Conservation (phyloP, 73 alveolate species). For the Tetrahymena elliotti region DNA sequence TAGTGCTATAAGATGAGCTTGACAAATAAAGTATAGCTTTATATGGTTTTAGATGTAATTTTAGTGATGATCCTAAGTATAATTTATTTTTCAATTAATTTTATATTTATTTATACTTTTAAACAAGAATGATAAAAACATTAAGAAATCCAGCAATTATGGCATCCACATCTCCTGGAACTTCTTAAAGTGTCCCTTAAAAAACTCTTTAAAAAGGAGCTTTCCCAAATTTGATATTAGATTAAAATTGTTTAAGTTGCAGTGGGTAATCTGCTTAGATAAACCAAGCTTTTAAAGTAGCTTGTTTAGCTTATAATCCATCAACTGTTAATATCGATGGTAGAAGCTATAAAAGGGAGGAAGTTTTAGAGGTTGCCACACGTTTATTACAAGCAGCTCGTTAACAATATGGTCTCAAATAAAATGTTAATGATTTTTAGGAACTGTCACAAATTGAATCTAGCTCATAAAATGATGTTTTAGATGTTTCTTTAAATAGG, state of each 20-base stretch:
- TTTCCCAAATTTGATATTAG: neutral
- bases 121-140: neutral
- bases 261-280: constrained; percentile 17
- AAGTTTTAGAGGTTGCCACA: constrained; percentile 25
- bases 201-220: neutral
- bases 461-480: neutral
- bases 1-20: neutral
- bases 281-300: constrained; percentile 7
- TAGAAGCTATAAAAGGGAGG: constrained; percentile 22
- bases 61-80: neutral
- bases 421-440: neutral
- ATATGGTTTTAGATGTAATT: neutral
- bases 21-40: neutral
- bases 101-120: neutral
- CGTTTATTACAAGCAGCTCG: constrained; percentile 16
- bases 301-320: constrained; percentile 36
- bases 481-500: neutral
- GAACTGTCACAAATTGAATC: neutral
- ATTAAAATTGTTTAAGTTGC: constrained; percentile 16
- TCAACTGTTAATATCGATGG: constrained; percentile 26
- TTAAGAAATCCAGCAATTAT: neutral
- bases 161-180: neutral
- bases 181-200: neutral
- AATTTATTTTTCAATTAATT: neutral
- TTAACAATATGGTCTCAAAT: neutral